Percentiles rank a stretch among this genome's conserved stretches.
Conservation (phyloP, 371 early-diverging fungal species). For the Nematocida parisii region DNA sequence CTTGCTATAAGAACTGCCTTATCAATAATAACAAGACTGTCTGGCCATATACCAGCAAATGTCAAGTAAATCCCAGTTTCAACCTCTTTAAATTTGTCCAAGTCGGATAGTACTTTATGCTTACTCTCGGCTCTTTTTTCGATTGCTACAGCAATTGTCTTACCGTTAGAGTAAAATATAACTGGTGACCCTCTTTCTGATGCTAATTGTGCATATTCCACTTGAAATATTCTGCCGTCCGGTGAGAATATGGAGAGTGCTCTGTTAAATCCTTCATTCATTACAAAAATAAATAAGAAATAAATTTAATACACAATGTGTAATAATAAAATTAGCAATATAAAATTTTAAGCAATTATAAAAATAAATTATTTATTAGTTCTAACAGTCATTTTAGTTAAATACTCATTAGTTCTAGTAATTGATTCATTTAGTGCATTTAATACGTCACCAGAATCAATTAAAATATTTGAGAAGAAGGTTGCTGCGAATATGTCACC, state of each 20-base stretch:
- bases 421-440: conserved; percentile 5
- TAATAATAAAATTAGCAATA: neutral
- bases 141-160: conserved; percentile 70
- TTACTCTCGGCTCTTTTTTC: conserved; percentile 91
- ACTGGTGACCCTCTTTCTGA: conserved; percentile 83
- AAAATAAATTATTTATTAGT: no score
- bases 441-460: neutral
- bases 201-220: conserved; percentile 98
- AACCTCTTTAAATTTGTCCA: conserved; percentile 73
- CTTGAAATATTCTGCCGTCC: conserved; percentile 98
- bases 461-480: conserved; percentile 28
- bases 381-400: neutral
- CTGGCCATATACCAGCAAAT: conserved; percentile 69
- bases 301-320: conserved; percentile 12
- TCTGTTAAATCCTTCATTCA: conserved; percentile 63
- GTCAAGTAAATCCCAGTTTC: conserved; percentile 84
- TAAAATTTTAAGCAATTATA: neutral
- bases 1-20: conserved; percentile 54
- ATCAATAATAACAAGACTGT: conserved; percentile 64
- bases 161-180: conserved; percentile 56
- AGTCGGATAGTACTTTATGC: conserved; percentile 90
- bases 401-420: neutral
- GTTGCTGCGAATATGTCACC: conserved; percentile 51
- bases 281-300: conserved; percentile 49
- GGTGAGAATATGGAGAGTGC: conserved; percentile 97